phyloP scores from a whole-genome alignment of 768 basidiomycete species.

The Pisolithus marmoratus region DNA sequence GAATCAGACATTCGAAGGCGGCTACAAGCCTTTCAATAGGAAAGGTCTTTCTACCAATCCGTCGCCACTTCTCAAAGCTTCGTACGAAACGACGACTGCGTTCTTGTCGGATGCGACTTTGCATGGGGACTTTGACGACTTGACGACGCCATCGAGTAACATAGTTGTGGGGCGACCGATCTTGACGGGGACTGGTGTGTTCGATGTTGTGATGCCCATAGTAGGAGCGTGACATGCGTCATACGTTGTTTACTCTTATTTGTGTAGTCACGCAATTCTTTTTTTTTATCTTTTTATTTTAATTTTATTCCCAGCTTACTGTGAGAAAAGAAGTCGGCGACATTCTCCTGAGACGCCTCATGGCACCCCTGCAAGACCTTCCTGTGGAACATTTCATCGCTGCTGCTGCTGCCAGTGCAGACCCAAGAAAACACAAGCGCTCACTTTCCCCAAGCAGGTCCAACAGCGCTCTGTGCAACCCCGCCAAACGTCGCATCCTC shows the following conservation, averaged over 20 bases:
- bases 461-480: conserved; percentile 39
- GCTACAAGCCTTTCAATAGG: conserved; percentile 97
- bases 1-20: conserved; percentile 89
- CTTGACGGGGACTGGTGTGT: conserved; percentile 90
- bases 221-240: conserved; percentile 5
- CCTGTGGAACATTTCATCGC: conserved; percentile 52
- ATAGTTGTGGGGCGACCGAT: conserved; percentile 88
- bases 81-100: conserved; percentile 91
- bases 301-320: too few species aligned
- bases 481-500: conserved; percentile 65
- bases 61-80: conserved; percentile 95
- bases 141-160: conserved; percentile 84
- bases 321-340: too few species aligned
- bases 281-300: too few species aligned
- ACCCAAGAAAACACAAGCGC: conserved; percentile 45
- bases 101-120: conserved; percentile 94
- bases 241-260: conserved; percentile 22
- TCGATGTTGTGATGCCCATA: conserved; percentile 71
- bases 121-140: conserved; percentile 91
- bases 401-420: conserved; percentile 25
- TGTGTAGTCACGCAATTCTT: conserved; percentile 5
- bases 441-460: conserved; percentile 52
- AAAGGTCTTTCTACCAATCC: conserved; percentile 89
- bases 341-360: conserved; percentile 8
- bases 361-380: conserved; percentile 52